Base-by-base conservation (phyloP, 441 rosid genomes). In the Populus trichocarpa region DNA sequence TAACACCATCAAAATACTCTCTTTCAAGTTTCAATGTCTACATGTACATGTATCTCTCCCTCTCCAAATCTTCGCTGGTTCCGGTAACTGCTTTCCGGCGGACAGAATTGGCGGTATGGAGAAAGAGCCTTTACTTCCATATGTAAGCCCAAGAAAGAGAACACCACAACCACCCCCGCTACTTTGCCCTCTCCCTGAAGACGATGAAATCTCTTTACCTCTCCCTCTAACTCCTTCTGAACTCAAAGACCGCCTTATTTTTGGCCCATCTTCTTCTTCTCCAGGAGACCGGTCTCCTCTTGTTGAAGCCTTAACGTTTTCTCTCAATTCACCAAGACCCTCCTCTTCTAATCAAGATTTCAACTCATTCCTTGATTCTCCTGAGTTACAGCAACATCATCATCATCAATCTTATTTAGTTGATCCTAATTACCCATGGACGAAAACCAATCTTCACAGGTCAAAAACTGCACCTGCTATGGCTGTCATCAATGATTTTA, bases 391-490 rank as follows among this genome's bases (percentile, higher is more conserved):
- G 10, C 82, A 71, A 23, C n/a, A 23, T n/a, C 70, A 32, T 71
- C 84, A 77, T 59, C 30, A 33, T 1, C 83, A 74, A 4, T 81
- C 83, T 28, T 77, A 89, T 88, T 64, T 88, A 63, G 14, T 87
- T 46, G 93, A 88, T 50, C 82, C 82, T 3, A 78, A 76, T 68
- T 84, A 71, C 33, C 33, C 69, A 32, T 78, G 77, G 79, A 25
- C 77, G 73, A 91, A 86, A 75, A 81, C 87, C 77, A 84, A 88
- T 65, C 87, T 92, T 50, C 97, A 92, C 85, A 84, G 97, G 75
- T 87, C 88, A 72, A 92, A 87, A 79, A 88, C 96, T 2, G 95
- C 95, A 14, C 96, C 98, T 2, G 94, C 96, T 32, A 89, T 94
- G 86, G 88, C 92, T 32, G 89, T 84, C 8, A 88, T 88, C 80